Percentiles rank a stretch among this genome's conserved stretches.
Conservation (phyloP, 2,329 filamentous ascomycete genomes). For the Aschersonia sp. region DNA sequence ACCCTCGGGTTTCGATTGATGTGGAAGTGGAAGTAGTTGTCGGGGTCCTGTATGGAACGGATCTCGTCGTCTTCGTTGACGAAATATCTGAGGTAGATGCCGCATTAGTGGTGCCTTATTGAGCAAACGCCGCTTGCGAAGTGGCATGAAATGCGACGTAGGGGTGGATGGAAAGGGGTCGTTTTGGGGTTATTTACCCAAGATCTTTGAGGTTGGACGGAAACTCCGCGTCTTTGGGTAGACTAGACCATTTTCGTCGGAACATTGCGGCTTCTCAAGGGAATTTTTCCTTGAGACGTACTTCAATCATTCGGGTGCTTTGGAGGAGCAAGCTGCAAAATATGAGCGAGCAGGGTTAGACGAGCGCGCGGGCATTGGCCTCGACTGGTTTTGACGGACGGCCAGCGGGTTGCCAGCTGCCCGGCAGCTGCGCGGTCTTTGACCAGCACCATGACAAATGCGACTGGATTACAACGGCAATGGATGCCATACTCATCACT, state of each 20-base stretch:
- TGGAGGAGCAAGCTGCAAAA: background rate
- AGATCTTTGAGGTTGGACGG: slow-evolving; percentile 51
- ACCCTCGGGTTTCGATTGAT: slow-evolving; percentile 58
- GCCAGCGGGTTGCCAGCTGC: background rate
- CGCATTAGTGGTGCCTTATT: background rate
- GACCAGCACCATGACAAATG: no score
- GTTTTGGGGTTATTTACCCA: slow-evolving; percentile 34
- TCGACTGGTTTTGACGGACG: no score
- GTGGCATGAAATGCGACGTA: no score
- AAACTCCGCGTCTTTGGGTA: slow-evolving; percentile 58
- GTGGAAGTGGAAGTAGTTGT: slow-evolving; percentile 61
- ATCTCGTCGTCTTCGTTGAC: slow-evolving; percentile 64
- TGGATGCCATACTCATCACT: no score
- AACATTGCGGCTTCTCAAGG: slow-evolving; percentile 41
- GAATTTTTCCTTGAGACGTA: no score
- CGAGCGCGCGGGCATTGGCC: no score
- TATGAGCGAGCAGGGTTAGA: no score
- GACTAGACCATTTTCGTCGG: slow-evolving; percentile 48
- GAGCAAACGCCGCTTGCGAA: background rate
- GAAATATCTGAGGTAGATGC: slow-evolving; percentile 46
- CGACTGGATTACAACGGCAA: no score
- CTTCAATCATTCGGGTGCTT: background rate
- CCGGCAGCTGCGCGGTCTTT: background rate
- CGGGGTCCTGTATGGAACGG: slow-evolving; percentile 50
- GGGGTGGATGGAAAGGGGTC: no score